Evolutionary conservation across 331 rosid species (phyloP), one percentile per base, ranked within the genome.

Genomic region (Acacia pycnantha): DNA sequence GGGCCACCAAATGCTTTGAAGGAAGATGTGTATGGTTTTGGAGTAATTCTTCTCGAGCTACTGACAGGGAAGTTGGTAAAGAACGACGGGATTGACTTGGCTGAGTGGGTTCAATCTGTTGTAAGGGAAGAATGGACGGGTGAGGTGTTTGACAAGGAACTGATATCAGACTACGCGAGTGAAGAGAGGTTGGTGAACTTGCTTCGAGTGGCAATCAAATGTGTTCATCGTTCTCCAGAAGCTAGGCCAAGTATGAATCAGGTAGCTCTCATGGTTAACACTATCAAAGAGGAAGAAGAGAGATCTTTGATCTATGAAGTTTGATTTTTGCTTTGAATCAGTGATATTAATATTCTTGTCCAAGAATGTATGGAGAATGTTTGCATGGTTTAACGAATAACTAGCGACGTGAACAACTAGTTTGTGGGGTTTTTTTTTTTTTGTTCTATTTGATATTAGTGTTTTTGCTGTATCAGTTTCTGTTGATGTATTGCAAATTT

Each of bases 61-160:
- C 98, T 95, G 0, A 95, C 97, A 0, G 97, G 98, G 11, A 95
- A 92, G 72, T 61, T 90, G 16, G 97, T 74, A 61, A 86, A 84
- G 85, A 89, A 82, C 56, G 50, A 91, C 74, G 99, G 97, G 12
- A 77, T 90, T 31, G 94, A 91, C 61, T 82, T 93, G 75, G 43
- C 94, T 2, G 91, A 90, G 22, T 92, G 99, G 98, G 97, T 95
- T 76, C 88, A 76, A 19, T 85, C 91, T 1, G 91, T 95, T 46
- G 86, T 95, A 37, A 79, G 90, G 62, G 97, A 95, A 82, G 98
- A 95, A 85, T 93, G 96, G 98, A 91, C 98, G 1, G 92, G 87
- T 2, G 99, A 95, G 81, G 97, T 95, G 10, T 93, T 95, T 82
- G 99, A 93, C 73, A 84, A 71, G 85, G 58, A 70, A 5, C 73